These are phyloP conservation scores for Colletotrichum sp. DNA, from an alignment of 2,329 filamentous ascomycete genomes.

Conservation along the genomic window DNA sequence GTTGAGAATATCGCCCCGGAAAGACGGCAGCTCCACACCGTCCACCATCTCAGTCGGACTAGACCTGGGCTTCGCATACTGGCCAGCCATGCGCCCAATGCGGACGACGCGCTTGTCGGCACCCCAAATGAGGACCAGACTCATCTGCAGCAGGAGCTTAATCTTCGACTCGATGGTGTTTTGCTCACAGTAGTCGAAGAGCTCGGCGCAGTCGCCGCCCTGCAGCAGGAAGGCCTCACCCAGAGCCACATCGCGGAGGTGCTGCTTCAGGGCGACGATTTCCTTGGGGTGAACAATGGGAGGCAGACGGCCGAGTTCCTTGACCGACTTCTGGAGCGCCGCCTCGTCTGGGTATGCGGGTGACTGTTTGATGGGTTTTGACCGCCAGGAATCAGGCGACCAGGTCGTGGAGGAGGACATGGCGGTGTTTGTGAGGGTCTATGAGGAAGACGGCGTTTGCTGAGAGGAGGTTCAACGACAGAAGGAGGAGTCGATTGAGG, in stretches of 20 bases:
- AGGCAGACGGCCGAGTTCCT: constrained; percentile 72
- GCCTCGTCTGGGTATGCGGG: constrained; percentile 70
- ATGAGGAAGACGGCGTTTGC: neutral
- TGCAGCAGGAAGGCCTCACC: constrained; percentile 94
- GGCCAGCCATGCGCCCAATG: constrained; percentile 94
- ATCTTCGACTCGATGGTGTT: constrained; percentile 93
- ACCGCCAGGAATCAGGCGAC: constrained; percentile 73
- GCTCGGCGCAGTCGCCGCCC: constrained; percentile 95
- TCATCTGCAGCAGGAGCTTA: constrained; percentile 97
- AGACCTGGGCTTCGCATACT: constrained; percentile 95
- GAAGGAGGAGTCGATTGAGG: neutral
- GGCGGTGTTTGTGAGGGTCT: neutral
- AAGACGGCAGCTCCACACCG: constrained; percentile 83
- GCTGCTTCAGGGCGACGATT: constrained; percentile 79
- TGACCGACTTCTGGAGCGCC: constrained; percentile 63
- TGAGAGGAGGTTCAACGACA: neutral
- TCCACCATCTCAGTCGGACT: constrained; percentile 84
- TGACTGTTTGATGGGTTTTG: constrained; percentile 79
- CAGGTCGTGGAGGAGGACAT: constrained; percentile 39
- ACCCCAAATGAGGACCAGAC: constrained; percentile 92
- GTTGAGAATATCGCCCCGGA: constrained; percentile 95
- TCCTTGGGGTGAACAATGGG: constrained; percentile 81
- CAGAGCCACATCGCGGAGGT: constrained; percentile 82
- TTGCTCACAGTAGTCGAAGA: constrained; percentile 95
- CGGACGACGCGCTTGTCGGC: constrained; percentile 82